Conservation (phyloP, 495 filamentous ascomycete species). For the Glonium stellatum region DNA sequence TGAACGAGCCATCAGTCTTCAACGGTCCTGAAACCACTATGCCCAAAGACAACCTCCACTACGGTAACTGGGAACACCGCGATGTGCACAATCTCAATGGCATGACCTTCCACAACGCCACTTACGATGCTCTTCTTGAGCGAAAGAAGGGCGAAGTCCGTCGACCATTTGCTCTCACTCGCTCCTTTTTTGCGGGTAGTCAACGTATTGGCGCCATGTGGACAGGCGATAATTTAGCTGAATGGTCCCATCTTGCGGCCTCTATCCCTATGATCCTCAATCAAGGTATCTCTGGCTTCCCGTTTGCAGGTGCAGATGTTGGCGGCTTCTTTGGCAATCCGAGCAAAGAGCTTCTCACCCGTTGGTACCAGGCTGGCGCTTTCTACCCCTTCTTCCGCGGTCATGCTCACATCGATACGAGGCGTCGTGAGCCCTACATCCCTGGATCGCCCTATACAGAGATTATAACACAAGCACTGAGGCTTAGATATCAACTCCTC, state of each 20-base stretch:
- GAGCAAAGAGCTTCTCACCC: conserved; percentile 75
- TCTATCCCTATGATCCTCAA: conserved; percentile 87
- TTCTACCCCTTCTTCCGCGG: conserved; percentile 99
- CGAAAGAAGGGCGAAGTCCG: conserved; percentile 73
- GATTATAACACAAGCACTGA: conserved; percentile 81
- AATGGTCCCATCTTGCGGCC: conserved; percentile 81
- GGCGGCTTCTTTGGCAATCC: conserved; percentile 98
- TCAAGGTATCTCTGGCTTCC: conserved; percentile 87
- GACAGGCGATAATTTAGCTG: conserved; percentile 95
- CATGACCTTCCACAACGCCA: conserved; percentile 88
- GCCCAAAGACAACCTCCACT: conserved; percentile 94
- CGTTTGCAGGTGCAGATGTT: conserved; percentile 91
- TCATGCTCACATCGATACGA: conserved; percentile 95
- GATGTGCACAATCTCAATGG: conserved; percentile 95
- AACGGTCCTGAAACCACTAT: conserved; percentile 96
- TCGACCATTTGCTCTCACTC: conserved; percentile 85
- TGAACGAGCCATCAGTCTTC: conserved; percentile 99
- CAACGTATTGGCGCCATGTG: conserved; percentile 92
- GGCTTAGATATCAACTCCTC: conserved; percentile 80
- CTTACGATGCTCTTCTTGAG: conserved; percentile 71
- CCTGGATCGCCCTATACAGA: conserved; percentile 73
- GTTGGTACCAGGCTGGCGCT: conserved; percentile 94
- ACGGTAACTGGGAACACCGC: conserved; percentile 90
- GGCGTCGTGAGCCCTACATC: conserved; percentile 89
- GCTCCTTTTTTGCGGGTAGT: conserved; percentile 81